phyloP scores from a whole-genome alignment of 495 filamentous ascomycete genomes.

The Penicillium nucicola region DNA sequence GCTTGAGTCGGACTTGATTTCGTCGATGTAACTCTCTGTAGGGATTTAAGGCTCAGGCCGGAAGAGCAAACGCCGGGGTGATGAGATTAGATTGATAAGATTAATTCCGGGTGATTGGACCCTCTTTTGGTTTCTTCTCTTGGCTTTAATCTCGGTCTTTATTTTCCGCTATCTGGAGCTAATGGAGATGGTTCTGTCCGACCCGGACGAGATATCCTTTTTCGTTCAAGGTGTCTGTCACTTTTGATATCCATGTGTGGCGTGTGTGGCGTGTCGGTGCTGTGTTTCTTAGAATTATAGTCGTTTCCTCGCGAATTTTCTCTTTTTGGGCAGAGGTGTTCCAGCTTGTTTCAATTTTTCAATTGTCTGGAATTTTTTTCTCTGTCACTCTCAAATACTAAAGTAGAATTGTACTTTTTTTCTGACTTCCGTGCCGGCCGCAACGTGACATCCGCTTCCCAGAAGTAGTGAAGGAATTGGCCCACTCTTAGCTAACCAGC shows the following conservation, averaged over 20 bases:
- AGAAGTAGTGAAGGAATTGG: too few species aligned
- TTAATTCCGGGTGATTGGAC: slow-evolving; percentile 3
- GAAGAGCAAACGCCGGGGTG: slow-evolving; percentile 10
- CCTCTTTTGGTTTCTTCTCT: background rate
- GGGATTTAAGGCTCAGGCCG: background rate
- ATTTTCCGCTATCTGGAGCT: slow-evolving; percentile 1
- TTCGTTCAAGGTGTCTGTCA: background rate
- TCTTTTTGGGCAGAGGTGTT: too few species aligned
- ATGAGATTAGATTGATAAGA: slow-evolving; percentile 24
- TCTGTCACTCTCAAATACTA: too few species aligned
- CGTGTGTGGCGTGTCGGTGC: too few species aligned
- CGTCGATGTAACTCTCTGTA: background rate
- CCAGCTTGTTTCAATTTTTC: too few species aligned
- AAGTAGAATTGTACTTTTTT: too few species aligned
- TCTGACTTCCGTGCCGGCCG: too few species aligned
- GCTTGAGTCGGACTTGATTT: background rate
- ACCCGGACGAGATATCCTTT: background rate
- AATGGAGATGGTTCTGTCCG: background rate
- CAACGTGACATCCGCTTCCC: too few species aligned
- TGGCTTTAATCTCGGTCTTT: background rate
- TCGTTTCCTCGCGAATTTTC: too few species aligned
- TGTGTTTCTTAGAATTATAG: too few species aligned
- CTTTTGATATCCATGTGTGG: background rate
- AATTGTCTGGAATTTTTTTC: too few species aligned
- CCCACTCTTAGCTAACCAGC: too few species aligned